Base-by-base conservation (phyloP, 73 alveolate genomes). In the Paramecium pentaurelia region DNA sequence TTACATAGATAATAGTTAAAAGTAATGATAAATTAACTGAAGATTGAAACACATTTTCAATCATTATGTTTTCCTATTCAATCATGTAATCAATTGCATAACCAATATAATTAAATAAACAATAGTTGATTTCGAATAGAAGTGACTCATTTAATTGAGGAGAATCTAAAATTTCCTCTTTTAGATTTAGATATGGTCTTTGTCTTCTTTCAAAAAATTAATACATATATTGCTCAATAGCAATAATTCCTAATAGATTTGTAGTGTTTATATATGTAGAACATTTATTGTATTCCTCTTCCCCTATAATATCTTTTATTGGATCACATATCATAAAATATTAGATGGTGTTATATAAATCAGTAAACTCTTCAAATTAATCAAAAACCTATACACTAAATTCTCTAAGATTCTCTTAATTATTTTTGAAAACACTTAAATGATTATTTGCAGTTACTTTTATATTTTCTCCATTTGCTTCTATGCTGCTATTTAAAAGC, bases 31-130 rank as follows among this genome's bases (percentile, higher is more conserved):
- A 32, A 6, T 68, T 32, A 68, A 28, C 28, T 10, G 40, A 68
- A 0, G 40, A 34, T 32, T 28, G 40, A 68, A 28, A 32, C 0
- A 4, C 22, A 28, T 32, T 68, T 32, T 68, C 84, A 12, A 34
- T 12, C 40, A 68, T 68, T 9, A 68, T 12, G 28, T 32, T 28
- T 14, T 68, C 47, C 6, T 68, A 68, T 68, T 68, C 4, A 68
- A 68, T 68, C 84, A 68, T 68, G 47, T 68, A 68, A 68, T 68
- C 84, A 68, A 68, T 34, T 68, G 84, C 47, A 28, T 6, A 68
- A 28, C 40, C 40, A 12, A 68, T 34, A 27, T 68, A 68, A 68
- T 68, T 68, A 68, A 32, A 68, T 27, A 68, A 25, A 68, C 51
- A 68, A 32, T 34, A 32, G 14, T 68, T 34, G 84, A 68, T 68